phyloP scores from a whole-genome alignment of 2,329 filamentous ascomycete genomes.

The Dactylellina cionopaga region DNA sequence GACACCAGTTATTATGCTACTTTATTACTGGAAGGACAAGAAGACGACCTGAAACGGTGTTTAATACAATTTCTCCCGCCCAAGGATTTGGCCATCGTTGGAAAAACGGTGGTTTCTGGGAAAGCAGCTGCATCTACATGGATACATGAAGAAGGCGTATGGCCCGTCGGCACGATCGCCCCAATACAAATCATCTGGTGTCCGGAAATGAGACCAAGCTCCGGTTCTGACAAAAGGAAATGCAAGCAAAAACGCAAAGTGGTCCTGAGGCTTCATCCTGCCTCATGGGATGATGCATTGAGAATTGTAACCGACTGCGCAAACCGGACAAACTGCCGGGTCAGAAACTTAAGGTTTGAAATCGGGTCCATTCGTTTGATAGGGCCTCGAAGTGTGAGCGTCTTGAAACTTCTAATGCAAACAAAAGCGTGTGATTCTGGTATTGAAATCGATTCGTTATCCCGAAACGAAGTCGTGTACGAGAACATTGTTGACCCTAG shows the following conservation, averaged over 20 bases:
- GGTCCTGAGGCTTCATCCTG: constrained; percentile 82
- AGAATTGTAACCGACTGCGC: constrained; percentile 70
- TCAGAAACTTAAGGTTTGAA: constrained; percentile 75
- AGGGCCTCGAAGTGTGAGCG: constrained; percentile 81
- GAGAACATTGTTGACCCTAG: constrained; percentile 48
- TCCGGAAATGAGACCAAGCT: constrained; percentile 58
- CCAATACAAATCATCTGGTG: constrained; percentile 82
- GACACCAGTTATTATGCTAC: constrained; percentile 95
- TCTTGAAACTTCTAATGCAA: constrained; percentile 75
- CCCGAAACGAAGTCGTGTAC: constrained; percentile 58
- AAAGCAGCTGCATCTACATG: constrained; percentile 52
- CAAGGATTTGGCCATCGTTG: constrained; percentile 70
- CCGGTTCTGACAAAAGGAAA: constrained; percentile 60
- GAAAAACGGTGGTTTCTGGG: constrained; percentile 67
- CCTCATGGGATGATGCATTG: constrained; percentile 77
- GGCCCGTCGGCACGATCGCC: constrained; percentile 70
- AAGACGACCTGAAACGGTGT: constrained; percentile 72
- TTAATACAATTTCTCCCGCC: constrained; percentile 73
- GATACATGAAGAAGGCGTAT: constrained; percentile 65
- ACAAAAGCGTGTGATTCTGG: constrained; percentile 59
- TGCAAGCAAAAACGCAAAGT: constrained; percentile 64
- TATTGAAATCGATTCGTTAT: constrained; percentile 54
- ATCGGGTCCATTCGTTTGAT: constrained; percentile 76
- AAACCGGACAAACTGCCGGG: constrained; percentile 67
- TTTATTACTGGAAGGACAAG: constrained; percentile 76